These are phyloP conservation scores for Fraxinus quadrangulata DNA, from an alignment of 257 asterid species.

Conservation along the genomic window DNA sequence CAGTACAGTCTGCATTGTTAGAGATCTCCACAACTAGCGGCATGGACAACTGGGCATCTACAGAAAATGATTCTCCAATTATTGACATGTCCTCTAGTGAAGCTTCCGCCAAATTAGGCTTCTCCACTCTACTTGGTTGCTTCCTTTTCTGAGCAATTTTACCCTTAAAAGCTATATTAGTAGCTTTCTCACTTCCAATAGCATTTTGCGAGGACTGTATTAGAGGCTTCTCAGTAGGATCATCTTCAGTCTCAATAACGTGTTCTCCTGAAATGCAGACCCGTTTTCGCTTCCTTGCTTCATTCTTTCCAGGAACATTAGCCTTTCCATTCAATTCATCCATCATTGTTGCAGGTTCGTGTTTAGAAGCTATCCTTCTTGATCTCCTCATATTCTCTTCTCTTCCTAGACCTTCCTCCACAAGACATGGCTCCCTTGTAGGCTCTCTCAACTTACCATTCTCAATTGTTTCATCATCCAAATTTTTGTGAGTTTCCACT, in stretches of 20 bases:
- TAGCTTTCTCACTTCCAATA: constrained; percentile 25
- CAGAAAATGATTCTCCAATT: constrained; percentile 12
- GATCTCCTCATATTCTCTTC: constrained; percentile 39
- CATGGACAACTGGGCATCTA: constrained; percentile 26
- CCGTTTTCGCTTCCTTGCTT: constrained; percentile 26
- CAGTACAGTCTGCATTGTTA: constrained; percentile 4
- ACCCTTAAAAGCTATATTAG: constrained; percentile 13
- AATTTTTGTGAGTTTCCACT: constrained; percentile 11
- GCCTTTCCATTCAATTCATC: constrained; percentile 26
- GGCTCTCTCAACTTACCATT: constrained; percentile 25
- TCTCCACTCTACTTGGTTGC: constrained; percentile 24
- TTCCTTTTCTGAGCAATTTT: constrained; percentile 26
- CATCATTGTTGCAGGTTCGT: constrained; percentile 18
- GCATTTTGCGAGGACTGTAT: constrained; percentile 23
- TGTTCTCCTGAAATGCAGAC: constrained; percentile 27
- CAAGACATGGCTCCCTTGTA: constrained; percentile 18
- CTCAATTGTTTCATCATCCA: constrained; percentile 11
- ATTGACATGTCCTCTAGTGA: constrained; percentile 28
- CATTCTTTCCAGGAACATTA: constrained; percentile 25
- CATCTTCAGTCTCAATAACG: constrained; percentile 13
- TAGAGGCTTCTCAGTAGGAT: constrained; percentile 17
- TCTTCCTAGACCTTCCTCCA: constrained; percentile 20
- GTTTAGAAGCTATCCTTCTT: constrained; percentile 38
- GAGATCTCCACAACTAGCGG: constrained; percentile 33
- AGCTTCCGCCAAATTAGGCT: constrained; percentile 31